Evolutionary conservation across 345 rosid genomes (phyloP), one percentile per base, ranked within the genome.

Genomic region (Moricandia moricandioides): DNA sequence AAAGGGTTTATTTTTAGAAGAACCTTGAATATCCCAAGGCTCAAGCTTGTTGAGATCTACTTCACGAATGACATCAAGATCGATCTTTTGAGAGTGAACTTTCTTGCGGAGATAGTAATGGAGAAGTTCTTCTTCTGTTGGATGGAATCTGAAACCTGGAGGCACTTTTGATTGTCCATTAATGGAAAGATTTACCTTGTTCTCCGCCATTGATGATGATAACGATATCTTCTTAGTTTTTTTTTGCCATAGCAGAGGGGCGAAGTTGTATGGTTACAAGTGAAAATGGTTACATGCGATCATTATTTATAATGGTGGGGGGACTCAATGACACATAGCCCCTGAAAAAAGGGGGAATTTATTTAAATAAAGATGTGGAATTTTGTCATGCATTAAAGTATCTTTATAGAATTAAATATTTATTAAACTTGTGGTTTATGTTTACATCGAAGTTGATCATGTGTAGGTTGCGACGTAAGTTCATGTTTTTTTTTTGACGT

Each of bases 11-110:
- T 7, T 40, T 33, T 29, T 21, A 24, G 51, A 67, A 51, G 54
- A 70, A 95, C 99, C 99, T 85, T 92, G 99, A 60, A 95, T 90
- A 80, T 95, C 99, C 99, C 99, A 95, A 2, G 99, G 99, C 79
- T 95, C 97, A 58, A 95, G 99, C 87, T 95, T 92, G 78, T 95
- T 95, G 43, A 95, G 99, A 88, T 95, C 99, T 11, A 94, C 98
- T 75, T 94, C 98, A 33, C 91, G 96, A 63, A 94, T 94, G 39
- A 94, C 97, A 77, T 94, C 97, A 49, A 95, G 93, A 83, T 95
- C 99, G 14, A 95, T 88, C 87, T 87, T 88, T 76, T 89, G 88
- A 59, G 79, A 86, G 6, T 88, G 86, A 5, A 95, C 96, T 75
- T 95, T 95, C 86, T 95, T 95, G 68, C 92, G 83, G 27, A 95